phyloP scores from a whole-genome alignment of 73 alveolate genomes.

The Loxodes magnus region DNA sequence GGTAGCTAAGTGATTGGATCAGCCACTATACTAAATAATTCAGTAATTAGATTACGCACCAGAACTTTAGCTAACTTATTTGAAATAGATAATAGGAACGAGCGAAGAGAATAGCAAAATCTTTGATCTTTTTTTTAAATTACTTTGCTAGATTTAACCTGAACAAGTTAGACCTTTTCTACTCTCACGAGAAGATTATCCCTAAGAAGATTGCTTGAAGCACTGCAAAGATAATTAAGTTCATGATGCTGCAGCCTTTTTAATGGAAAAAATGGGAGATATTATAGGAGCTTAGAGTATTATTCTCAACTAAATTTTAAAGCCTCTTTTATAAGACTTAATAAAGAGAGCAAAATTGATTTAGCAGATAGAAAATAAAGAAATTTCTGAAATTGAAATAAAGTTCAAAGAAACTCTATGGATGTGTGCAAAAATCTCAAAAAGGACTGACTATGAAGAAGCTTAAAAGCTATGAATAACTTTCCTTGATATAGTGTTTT shows the following conservation, averaged over 20 bases:
- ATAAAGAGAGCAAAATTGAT: too few relatives aligned
- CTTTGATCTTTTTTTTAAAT: not conserved
- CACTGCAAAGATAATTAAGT: not conserved
- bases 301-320: not conserved
- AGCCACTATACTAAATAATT: not conserved
- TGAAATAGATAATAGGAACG: not conserved
- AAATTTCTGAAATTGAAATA: not conserved
- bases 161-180: not conserved
- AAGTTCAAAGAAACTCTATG: not conserved
- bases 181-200: slow-evolving; percentile 4
- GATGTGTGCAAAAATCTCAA: slow-evolving; percentile 2
- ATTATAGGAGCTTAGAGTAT: not conserved
- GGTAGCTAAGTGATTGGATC: slow-evolving; percentile 5
- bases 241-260: slow-evolving; percentile 8
- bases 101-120: slow-evolving; percentile 1
- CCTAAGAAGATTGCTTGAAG: slow-evolving; percentile 5
- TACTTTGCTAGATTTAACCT: not conserved
- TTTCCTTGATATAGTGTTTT: not conserved
- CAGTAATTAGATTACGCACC: slow-evolving; percentile 8
- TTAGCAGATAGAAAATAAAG: not conserved
- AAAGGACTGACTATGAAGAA: slow-evolving; percentile 1
- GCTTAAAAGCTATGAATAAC: slow-evolving; percentile 5
- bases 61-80: slow-evolving; percentile 3
- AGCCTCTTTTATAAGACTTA: not conserved
- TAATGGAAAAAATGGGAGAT: slow-evolving; percentile 4